These are phyloP conservation scores for Saturnispora quitensis DNA, from an alignment of 805 yeast species.

Conservation along the genomic window DNA sequence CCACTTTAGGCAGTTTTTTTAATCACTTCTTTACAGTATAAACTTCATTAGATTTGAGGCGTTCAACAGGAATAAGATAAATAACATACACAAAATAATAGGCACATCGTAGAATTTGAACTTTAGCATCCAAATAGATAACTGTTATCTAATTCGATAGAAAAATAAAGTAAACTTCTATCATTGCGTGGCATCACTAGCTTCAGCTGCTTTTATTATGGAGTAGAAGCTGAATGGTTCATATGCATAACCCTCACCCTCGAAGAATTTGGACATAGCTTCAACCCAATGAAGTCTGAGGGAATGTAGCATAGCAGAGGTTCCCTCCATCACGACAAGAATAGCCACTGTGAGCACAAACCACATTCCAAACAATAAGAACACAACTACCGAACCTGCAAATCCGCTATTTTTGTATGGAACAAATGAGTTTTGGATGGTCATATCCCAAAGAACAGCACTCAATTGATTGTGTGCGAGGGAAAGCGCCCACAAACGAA, in stretches of 20 bases:
- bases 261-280: constrained; percentile 71
- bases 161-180: not conserved
- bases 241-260: constrained; percentile 65
- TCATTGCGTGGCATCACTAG: constrained; percentile 1
- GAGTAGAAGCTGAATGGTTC: constrained; percentile 49
- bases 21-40: not conserved
- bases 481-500: constrained; percentile 72
- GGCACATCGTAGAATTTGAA: not conserved
- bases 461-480: constrained; percentile 76
- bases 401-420: constrained; percentile 39
- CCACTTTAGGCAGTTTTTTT: not conserved
- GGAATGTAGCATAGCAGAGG: constrained; percentile 76
- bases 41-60: not conserved
- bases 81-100: not conserved
- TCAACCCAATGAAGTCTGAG: constrained; percentile 77
- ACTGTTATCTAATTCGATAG: not conserved
- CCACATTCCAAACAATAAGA: constrained; percentile 65
- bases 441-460: constrained; percentile 69
- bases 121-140: not conserved
- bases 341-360: constrained; percentile 60
- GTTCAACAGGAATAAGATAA: not conserved
- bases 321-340: constrained; percentile 72
- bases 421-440: constrained; percentile 50
- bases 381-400: constrained; percentile 48
- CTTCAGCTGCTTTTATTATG: constrained; percentile 16